These are phyloP conservation scores for Orychophragmus violaceus DNA, from an alignment of 345 rosid species.

Conservation along the genomic window DNA sequence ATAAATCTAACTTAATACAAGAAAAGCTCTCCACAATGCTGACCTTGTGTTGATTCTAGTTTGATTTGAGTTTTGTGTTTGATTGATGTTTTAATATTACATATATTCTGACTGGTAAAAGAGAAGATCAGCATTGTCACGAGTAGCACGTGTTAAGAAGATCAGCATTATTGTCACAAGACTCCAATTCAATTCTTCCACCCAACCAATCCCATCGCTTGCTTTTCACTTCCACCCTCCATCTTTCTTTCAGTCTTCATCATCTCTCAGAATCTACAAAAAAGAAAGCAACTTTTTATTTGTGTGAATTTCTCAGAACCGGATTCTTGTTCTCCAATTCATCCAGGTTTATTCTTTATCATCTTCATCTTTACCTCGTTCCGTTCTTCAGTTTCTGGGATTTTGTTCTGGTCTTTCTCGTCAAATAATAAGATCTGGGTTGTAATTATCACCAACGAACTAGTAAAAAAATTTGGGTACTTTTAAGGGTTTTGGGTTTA, in stretches of 20 bases:
- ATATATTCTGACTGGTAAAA: no score
- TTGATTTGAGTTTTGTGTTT: not conserved
- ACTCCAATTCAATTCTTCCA: not conserved
- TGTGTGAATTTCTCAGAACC: not conserved
- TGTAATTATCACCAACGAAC: conserved; percentile 8
- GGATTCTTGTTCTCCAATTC: not conserved
- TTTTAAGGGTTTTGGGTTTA: not conserved
- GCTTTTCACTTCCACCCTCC: not conserved
- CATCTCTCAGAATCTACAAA: conserved; percentile 14
- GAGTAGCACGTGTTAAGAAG: conserved; percentile 14
- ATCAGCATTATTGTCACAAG: conserved; percentile 5
- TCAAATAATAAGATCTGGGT: conserved; percentile 11
- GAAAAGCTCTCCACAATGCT: not conserved
- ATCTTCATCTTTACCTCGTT: not conserved
- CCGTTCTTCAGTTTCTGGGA: conserved; percentile 4
- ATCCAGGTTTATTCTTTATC: conserved; percentile 3
- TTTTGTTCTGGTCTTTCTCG: not conserved
- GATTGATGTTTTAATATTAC: no score
- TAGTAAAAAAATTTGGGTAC: not conserved
- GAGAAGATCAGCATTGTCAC: not conserved
- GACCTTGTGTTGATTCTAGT: not conserved
- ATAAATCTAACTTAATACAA: not conserved
- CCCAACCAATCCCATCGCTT: conserved; percentile 12
- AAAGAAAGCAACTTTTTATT: not conserved
- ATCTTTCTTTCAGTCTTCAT: not conserved